Base-by-base conservation (phyloP, 352 stramenopile species). In the Phytophthora sp. region DNA sequence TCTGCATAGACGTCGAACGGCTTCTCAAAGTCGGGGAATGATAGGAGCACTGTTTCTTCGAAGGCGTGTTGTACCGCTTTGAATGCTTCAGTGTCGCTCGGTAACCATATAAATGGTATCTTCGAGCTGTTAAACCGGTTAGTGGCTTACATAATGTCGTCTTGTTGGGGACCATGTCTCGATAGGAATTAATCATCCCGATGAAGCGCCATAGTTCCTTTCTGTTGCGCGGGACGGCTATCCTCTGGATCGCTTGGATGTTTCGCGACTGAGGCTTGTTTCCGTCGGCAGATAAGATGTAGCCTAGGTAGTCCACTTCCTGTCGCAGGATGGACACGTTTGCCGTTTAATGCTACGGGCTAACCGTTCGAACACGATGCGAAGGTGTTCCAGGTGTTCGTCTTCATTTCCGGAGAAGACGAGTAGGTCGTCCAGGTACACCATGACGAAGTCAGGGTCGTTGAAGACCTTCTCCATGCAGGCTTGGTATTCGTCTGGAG, bases 161-260 rank as follows among this genome's bases (percentile, higher is more conserved):
- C n/a, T n/a, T n/a, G n/a, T n/a, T n/a, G n/a, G n/a, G n/a, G n/a
- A n/a, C n/a, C n/a, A n/a, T 60, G 11, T 62, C 42, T 11, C 44
- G 13, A n/a, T 57, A 69, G 26, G 63, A 69, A 15, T 57, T 63
- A 6, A 69, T 42, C 44, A 63, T 63, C 0, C 51, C 60, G 9
- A 68, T 2, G 24, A 68, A 63, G 1, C 52, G 16, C 13, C 52
- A 11, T 0, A 69, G n/a, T 9, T 58, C 33, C 13, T 46, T 63
- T 3, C 52, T n/a, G 24, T 42, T 62, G 6, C 20, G 36, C 1
- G 59, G 42, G 7, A 47, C 44, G 5, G 33, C 23, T 7, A 51
- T 51, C 24, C 16, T 5, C 26, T 51, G 55, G 18, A 55, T 51
- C 20, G 39, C 3, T 20, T 47, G 20, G 7, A 47, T 29, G 18